phyloP scores from a whole-genome alignment of 2,329 filamentous ascomycete species.

The Tricladium varicosporioides region DNA sequence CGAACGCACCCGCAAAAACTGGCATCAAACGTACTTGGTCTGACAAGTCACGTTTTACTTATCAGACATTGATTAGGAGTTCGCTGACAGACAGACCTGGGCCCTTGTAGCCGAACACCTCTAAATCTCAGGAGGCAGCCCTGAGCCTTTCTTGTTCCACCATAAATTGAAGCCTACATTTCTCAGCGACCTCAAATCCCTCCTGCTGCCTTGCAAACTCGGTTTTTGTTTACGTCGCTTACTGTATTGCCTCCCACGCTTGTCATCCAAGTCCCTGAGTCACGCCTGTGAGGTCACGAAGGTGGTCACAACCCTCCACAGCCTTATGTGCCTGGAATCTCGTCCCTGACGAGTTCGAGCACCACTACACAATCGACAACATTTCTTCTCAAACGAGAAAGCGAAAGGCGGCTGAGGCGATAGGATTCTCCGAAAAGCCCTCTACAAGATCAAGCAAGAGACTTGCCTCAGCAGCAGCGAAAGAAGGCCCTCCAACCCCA shows the following conservation, averaged over 20 bases:
- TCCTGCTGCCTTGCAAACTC: background rate
- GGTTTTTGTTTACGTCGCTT: background rate
- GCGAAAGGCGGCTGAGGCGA: conserved; percentile 50
- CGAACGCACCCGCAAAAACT: too few relatives aligned
- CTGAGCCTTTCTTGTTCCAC: background rate
- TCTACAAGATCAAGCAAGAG: conserved; percentile 33
- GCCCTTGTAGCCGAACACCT: background rate
- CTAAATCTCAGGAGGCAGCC: background rate
- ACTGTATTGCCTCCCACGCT: background rate
- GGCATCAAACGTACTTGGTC: too few relatives aligned
- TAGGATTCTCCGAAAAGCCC: conserved; percentile 34
- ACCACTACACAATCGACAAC: conserved; percentile 37
- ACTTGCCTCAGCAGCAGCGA: conserved; percentile 38
- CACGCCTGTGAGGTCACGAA: background rate
- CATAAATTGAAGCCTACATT: background rate
- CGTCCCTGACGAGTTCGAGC: conserved; percentile 29
- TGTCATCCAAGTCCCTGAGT: conserved; percentile 1
- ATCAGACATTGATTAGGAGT: background rate
- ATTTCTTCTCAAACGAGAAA: conserved; percentile 53
- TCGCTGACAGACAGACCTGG: background rate
- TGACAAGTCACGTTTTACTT: background rate
- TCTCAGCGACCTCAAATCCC: background rate
- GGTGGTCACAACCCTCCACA: conserved; percentile 11
- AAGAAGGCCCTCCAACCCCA: conserved; percentile 52
- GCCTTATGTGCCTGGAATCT: conserved; percentile 31